These are phyloP conservation scores for Pseudogymnoascus sp. DNA, from an alignment of 2,329 filamentous ascomycete genomes.

Conservation along the genomic window DNA sequence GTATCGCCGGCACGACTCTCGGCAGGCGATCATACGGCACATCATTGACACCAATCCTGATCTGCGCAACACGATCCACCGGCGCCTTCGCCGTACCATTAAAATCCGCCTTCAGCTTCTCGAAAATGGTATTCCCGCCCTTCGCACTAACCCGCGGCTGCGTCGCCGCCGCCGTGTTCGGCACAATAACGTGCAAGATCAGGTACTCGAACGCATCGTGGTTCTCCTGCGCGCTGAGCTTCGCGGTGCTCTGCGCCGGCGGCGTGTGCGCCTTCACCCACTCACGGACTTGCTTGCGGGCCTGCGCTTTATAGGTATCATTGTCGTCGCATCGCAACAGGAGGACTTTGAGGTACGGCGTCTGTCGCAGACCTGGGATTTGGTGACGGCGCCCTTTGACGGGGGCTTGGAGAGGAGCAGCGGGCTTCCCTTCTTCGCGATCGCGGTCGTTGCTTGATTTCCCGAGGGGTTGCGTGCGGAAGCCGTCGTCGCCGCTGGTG, in stretches of 20 bases:
- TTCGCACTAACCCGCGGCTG: constrained; percentile 59
- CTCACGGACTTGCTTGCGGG: constrained; percentile 71
- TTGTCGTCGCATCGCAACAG: constrained; percentile 91
- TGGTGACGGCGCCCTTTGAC: constrained; percentile 69
- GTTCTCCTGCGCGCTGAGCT: constrained; percentile 67
- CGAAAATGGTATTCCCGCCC: constrained; percentile 72
- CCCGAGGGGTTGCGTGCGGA: constrained; percentile 47
- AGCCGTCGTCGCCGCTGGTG: constrained; percentile 44
- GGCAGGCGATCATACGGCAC: constrained; percentile 57
- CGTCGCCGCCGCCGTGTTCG: constrained; percentile 71
- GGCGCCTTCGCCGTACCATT: constrained; percentile 66
- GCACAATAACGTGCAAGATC: constrained; percentile 83
- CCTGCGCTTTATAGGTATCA: constrained; percentile 77
- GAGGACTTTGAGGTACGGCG: constrained; percentile 86
- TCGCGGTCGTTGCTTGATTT: constrained; percentile 27
- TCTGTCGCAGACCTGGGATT: constrained; percentile 85
- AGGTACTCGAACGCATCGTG: constrained; percentile 97
- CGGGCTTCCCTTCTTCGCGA: constrained; percentile 16
- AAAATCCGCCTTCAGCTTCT: constrained; percentile 86
- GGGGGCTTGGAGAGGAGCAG: constrained; percentile 17
- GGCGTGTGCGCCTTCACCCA: constrained; percentile 78
- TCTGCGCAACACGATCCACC: constrained; percentile 73
- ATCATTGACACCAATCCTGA: constrained; percentile 66
- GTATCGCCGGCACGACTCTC: constrained; percentile 53
- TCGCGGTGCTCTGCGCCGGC: constrained; percentile 42